Base-by-base conservation (phyloP, 805 yeast genomes). In the Monosporozyma yasuniensis region DNA sequence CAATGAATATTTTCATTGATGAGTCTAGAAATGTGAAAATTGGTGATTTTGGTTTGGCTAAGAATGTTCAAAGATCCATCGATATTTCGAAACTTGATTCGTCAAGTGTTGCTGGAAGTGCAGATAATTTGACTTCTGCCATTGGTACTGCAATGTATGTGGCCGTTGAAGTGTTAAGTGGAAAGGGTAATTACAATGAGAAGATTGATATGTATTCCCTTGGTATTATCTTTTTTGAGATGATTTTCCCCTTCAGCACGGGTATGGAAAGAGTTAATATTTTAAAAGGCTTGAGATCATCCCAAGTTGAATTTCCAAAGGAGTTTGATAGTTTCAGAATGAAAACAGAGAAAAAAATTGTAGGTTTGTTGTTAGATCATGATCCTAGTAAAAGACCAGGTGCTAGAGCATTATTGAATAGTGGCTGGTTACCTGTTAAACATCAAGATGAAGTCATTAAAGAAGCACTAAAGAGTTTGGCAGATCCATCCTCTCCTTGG, bases 1-100 rank as follows among this genome's bases (percentile, higher is more conserved):
- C 99, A 1, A 86, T 87, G 77, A 93, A 93, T 64, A 87, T 93
- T 63, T 93, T 93, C 71, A 89, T 93, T 58, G 99, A 93, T 66
- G 85, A 84, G 55, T 78, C 86, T 1, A 82, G 85, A 56, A 89
- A 91, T 61, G 82, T 93, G 51, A 93, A 93, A 64, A 84, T 93
- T 41, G 99, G 99, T 60, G 99, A 93, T 64, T 93, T 93, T 68
- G 99, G 99, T 0, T 75, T 93, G 51, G 99, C 99, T 0, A 89
- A 90, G 56, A 90, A 83, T 61, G 89, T 87, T 1, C 93, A 86
- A 61, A 73, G 69, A 50, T 59, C 78, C 2, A 58, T 64, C 3
- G 68, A 67, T 27, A 54, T 66, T 22, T 51, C 68, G 19, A 68
- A 62, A 30, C 46, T 59, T 22, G 71, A 66, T 35, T 58, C 68